phyloP scores from a whole-genome alignment of 2,329 filamentous ascomycete genomes.

The Aspergillus udagawae region DNA sequence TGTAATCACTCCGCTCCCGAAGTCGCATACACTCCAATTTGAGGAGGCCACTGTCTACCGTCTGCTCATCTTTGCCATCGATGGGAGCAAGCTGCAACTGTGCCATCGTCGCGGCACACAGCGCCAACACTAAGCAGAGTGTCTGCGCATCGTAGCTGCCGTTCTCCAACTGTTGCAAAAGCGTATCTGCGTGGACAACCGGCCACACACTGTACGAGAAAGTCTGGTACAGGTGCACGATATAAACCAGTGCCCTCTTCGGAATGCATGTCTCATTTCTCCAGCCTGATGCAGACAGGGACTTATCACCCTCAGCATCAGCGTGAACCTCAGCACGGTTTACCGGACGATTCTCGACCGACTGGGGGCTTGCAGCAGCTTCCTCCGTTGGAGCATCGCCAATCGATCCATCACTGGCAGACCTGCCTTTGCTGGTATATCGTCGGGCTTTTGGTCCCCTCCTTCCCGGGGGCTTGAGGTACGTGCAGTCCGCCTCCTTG shows the following conservation, averaged over 20 bases:
- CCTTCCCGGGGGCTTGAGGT: constrained; percentile 23
- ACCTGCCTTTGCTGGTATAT: neutral
- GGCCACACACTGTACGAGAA: constrained; percentile 29
- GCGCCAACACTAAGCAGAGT: constrained; percentile 20
- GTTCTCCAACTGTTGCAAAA: constrained; percentile 13
- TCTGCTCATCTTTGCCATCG: neutral
- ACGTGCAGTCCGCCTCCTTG: constrained; percentile 22
- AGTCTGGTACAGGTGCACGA: constrained; percentile 20
- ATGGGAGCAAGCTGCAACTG: constrained; percentile 24
- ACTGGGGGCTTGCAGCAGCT: neutral
- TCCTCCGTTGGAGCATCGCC: neutral
- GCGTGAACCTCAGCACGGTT: neutral
- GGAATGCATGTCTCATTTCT: constrained; percentile 5
- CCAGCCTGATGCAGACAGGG: neutral
- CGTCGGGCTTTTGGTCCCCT: constrained; percentile 26
- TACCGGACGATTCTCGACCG: neutral
- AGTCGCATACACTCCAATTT: constrained; percentile 20
- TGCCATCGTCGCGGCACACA: constrained; percentile 30
- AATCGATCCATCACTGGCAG: neutral
- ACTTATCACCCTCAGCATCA: neutral
- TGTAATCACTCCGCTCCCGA: constrained; percentile 12
- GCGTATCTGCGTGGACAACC: constrained; percentile 17
- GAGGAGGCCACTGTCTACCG: constrained; percentile 18
- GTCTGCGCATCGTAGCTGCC: constrained; percentile 1
- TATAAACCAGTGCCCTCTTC: constrained; percentile 7